Evolutionary conservation across 73 alveolate genomes (phyloP).

Genomic region (Paramecium pentaurelia): DNA sequence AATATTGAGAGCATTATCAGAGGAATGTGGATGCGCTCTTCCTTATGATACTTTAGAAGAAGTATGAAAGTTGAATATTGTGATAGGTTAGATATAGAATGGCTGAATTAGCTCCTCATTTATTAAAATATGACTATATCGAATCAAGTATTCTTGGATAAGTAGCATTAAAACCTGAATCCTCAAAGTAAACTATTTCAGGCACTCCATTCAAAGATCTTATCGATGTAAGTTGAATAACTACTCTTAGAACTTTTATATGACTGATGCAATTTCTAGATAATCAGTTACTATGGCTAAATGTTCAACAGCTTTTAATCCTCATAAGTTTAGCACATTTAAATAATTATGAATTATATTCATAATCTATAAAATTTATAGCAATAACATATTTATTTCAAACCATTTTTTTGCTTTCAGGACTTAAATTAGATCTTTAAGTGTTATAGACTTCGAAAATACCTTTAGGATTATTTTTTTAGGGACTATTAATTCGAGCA

Average conservation of each 20-base stretch:
- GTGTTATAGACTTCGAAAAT: neutral
- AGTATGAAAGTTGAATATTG: neutral
- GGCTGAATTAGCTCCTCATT: conserved; percentile 92
- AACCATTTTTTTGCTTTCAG: neutral
- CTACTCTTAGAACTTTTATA: conserved; percentile 72
- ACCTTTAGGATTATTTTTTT: neutral
- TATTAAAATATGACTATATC: conserved; percentile 76
- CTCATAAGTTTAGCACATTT: conserved; percentile 56
- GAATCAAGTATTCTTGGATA: conserved; percentile 77
- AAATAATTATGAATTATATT: conserved; percentile 62
- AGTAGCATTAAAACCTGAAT: conserved; percentile 57
- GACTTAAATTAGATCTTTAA: neutral
- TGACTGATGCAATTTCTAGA: conserved; percentile 88
- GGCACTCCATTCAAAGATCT: conserved; percentile 67
- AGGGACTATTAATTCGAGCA: conserved; percentile 38
- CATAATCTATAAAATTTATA: neutral
- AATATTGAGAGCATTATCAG: conserved; percentile 87
- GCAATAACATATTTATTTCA: conserved; percentile 19
- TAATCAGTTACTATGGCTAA: conserved; percentile 82
- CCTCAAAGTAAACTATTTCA: conserved; percentile 15
- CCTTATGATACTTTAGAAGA: conserved; percentile 85
- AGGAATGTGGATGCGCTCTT: conserved; percentile 76
- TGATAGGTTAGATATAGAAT: conserved; percentile 70
- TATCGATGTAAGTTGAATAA: conserved; percentile 42
- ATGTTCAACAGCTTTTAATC: conserved; percentile 80